phyloP scores from a whole-genome alignment of 2,329 filamentous ascomycete species.

The Tolypocladium cylindrosporum region DNA sequence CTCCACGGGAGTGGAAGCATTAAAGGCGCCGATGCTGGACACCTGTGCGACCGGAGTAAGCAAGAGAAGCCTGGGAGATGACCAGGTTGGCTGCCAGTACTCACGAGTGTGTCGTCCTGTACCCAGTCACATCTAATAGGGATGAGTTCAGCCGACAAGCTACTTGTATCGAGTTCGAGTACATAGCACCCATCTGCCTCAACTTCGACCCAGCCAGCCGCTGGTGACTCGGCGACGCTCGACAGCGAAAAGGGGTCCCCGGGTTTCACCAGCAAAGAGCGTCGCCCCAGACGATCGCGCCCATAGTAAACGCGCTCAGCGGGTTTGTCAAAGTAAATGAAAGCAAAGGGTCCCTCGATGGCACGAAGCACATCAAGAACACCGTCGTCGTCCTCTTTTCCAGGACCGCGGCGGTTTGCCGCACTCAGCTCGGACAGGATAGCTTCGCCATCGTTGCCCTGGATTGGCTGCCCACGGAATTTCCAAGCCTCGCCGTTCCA shows the following conservation, averaged over 20 bases:
- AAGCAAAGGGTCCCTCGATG: slow-evolving; percentile 79
- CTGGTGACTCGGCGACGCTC: slow-evolving; percentile 53
- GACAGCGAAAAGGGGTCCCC: slow-evolving; percentile 49
- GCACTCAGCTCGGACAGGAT: slow-evolving; percentile 52
- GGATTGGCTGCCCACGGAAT: slow-evolving; percentile 46
- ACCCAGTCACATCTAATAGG: slow-evolving; percentile 20
- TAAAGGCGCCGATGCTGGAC: slow-evolving; percentile 44
- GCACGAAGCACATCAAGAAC: slow-evolving; percentile 45
- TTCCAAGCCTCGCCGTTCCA: slow-evolving; percentile 98
- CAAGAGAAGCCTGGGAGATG: slow-evolving; percentile 28
- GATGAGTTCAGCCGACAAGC: slow-evolving; percentile 2
- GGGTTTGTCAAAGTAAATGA: slow-evolving; percentile 66
- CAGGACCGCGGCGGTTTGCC: slow-evolving; percentile 21
- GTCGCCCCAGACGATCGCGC: slow-evolving; percentile 75
- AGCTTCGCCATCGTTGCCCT: slow-evolving; percentile 67
- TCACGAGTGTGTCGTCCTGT: slow-evolving; percentile 32
- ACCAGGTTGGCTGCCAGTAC: slow-evolving; percentile 13
- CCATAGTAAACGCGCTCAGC: slow-evolving; percentile 64
- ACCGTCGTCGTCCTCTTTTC: slow-evolving; percentile 10
- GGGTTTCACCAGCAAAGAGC: slow-evolving; percentile 62
- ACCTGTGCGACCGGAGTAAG: slow-evolving; percentile 25
- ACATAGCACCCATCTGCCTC: slow-evolving; percentile 75
- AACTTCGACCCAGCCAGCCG: slow-evolving; percentile 62
- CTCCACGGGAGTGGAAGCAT: slow-evolving; percentile 31
- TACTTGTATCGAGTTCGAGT: slow-evolving; percentile 38